Evolutionary conservation across 2,329 filamentous ascomycete genomes (phyloP).

Genomic region (Paracoccidioides lutzii): DNA sequence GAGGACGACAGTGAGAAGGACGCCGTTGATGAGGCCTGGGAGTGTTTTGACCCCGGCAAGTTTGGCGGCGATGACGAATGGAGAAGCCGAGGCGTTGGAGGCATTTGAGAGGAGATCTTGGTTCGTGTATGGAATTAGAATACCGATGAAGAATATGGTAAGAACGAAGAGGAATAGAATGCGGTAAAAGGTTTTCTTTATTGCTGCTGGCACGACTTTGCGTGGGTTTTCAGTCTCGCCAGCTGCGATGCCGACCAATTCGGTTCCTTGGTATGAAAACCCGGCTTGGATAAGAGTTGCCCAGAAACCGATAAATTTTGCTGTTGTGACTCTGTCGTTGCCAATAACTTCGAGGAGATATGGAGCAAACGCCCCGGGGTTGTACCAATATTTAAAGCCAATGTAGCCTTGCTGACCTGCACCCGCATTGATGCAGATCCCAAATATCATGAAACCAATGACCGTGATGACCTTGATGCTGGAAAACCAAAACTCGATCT

Average conservation of each 20-base stretch:
- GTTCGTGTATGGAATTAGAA: slow-evolving; percentile 54
- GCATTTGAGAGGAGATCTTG: slow-evolving; percentile 33
- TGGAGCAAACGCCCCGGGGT: slow-evolving; percentile 46
- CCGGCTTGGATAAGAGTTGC: slow-evolving; percentile 34
- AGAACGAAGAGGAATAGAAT: slow-evolving; percentile 48
- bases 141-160: slow-evolving; percentile 51
- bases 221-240: slow-evolving; percentile 62
- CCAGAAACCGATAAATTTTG: slow-evolving; percentile 52
- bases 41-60: slow-evolving; percentile 27
- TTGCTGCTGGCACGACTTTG: slow-evolving; percentile 58
- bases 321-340: slow-evolving; percentile 28
- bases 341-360: slow-evolving; percentile 47
- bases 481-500: slow-evolving; percentile 68
- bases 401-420: slow-evolving; percentile 57
- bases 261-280: slow-evolving; percentile 45
- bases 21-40: slow-evolving; percentile 30
- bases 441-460: slow-evolving; percentile 62
- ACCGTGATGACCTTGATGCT: slow-evolving; percentile 66
- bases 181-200: slow-evolving; percentile 62
- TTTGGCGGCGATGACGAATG: slow-evolving; percentile 33
- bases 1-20: slow-evolving; percentile 32
- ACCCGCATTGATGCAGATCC: slow-evolving; percentile 61
- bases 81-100: slow-evolving; percentile 24
- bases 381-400: slow-evolving; percentile 58
- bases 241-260: slow-evolving; percentile 65